phyloP scores from a whole-genome alignment of 371 early-diverging fungal species.

The Sporodiniella umbellata region DNA sequence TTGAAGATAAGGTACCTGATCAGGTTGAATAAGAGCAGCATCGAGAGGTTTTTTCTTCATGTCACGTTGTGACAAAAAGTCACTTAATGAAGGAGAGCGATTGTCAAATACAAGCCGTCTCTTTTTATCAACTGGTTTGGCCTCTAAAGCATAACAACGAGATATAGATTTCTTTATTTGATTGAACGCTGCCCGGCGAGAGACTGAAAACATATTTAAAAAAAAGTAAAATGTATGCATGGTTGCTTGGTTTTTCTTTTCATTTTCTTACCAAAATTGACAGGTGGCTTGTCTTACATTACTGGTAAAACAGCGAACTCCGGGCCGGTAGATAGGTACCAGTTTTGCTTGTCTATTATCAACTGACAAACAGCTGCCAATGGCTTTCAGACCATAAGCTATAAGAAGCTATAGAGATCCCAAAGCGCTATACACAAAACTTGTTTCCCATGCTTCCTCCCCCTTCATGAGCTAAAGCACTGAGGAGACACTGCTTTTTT shows the following conservation, averaged over 20 bases:
- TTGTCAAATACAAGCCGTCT: slow-evolving; percentile 63
- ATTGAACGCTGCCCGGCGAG: neutral
- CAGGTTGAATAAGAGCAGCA: slow-evolving; percentile 21
- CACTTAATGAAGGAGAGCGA: slow-evolving; percentile 64
- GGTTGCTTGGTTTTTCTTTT: neutral
- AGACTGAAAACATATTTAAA: neutral
- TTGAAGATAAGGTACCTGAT: slow-evolving; percentile 55
- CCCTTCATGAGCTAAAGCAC: too few relatives aligned
- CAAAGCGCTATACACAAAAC: too few relatives aligned
- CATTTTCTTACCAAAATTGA: neutral
- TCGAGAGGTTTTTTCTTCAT: slow-evolving; percentile 10
- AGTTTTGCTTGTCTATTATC: too few relatives aligned
- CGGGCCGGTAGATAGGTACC: too few relatives aligned
- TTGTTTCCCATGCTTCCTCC: too few relatives aligned
- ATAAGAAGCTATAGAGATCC: too few relatives aligned
- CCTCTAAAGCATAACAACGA: neutral
- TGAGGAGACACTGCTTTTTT: too few relatives aligned
- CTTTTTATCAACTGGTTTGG: slow-evolving; percentile 5
- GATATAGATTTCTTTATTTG: neutral
- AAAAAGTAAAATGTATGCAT: neutral
- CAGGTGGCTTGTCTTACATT: slow-evolving; percentile 2
- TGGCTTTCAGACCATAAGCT: too few relatives aligned
- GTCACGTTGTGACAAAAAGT: slow-evolving; percentile 32
- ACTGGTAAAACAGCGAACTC: too few relatives aligned
- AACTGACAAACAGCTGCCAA: too few relatives aligned